Percentiles rank a stretch among this genome's conserved stretches.
Evolutionary conservation across 2,329 filamentous ascomycete species (phyloP).

Genomic region (Xylariaceae sp.): DNA sequence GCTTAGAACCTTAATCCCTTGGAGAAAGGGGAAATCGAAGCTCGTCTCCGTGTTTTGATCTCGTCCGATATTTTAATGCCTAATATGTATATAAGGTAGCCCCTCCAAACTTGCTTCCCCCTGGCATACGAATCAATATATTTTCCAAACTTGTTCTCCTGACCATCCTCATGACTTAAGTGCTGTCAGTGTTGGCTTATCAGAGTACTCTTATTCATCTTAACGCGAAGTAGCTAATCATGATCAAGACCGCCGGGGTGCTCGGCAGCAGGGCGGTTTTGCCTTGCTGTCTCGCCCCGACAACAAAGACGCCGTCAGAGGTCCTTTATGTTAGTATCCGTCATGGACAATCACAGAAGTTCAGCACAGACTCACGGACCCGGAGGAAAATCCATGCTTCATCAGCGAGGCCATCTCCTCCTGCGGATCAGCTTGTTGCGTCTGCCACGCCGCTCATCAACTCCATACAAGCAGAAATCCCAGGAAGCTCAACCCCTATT

Average conservation of each 20-base stretch:
- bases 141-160: no score
- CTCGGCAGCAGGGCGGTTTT: conserved; percentile 24
- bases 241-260: conserved; percentile 20
- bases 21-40: background rate
- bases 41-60: no score
- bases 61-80: no score
- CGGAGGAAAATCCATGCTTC: conserved; percentile 28
- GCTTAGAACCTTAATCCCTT: conserved; percentile 5
- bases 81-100: no score
- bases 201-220: background rate
- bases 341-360: conserved; percentile 15
- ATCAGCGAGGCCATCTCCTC: conserved; percentile 19
- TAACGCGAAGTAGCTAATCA: conserved; percentile 17
- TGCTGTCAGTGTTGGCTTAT: no score
- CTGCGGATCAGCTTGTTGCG: conserved; percentile 18
- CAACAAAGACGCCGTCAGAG: conserved; percentile 17
- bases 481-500: conserved; percentile 15
- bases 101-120: no score
- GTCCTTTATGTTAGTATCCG: conserved; percentile 20
- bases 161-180: no score
- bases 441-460: conserved; percentile 15
- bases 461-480: conserved; percentile 17
- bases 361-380: conserved; percentile 15
- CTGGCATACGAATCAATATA: no score
- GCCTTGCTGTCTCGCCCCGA: conserved; percentile 16